Base-by-base conservation (phyloP, 129 eudicot genomes). In the Apium graveolens region DNA sequence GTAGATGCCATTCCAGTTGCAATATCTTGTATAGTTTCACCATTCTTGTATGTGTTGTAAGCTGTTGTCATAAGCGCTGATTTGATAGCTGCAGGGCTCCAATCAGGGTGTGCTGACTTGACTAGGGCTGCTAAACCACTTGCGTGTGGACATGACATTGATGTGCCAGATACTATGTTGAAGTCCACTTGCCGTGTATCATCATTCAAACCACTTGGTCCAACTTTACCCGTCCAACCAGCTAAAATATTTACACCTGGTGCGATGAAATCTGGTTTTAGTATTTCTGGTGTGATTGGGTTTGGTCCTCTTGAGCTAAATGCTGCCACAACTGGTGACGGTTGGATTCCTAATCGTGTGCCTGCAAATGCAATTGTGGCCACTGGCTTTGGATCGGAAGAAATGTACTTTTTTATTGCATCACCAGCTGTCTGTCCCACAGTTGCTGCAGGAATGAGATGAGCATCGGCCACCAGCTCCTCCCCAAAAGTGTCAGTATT, bases 251-350 rank as follows among this genome's bases (percentile, higher is more conserved):
- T 82, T 12, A 92, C 97, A 48, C 96, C 96, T 17, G 97, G 97
- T 66, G 97, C 96, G 44, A 92, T 85, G 76, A 92, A 74, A 81
- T 92, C 97, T 0, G 93, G 97, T 81, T 90, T 92, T 44, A 92
- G 91, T 79, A 90, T 82, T 46, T 90, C 88, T 20, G 96, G 90
- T 74, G 97, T 90, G 82, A 92, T 21, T 0, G 87, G 87, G 60
- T 92, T 92, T 24, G 97, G 97, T 43, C 96, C 97, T 53, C 97
- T 72, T 49, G 92, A 88, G 81, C 93, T 90, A 86, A 92, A 92
- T 9, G 93, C 90, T 76, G 97, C 97, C 12, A 92, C 80, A 14
- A 90, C 88, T 0, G 97, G 97, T 3, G 97, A 90, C 29, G 96
- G 96, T 77, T 88, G 80, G 72, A 90, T 62, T 4, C 96, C 93